Conservation (phyloP, 148 eudicot species). For the Nepenthes gracilis region DNA sequence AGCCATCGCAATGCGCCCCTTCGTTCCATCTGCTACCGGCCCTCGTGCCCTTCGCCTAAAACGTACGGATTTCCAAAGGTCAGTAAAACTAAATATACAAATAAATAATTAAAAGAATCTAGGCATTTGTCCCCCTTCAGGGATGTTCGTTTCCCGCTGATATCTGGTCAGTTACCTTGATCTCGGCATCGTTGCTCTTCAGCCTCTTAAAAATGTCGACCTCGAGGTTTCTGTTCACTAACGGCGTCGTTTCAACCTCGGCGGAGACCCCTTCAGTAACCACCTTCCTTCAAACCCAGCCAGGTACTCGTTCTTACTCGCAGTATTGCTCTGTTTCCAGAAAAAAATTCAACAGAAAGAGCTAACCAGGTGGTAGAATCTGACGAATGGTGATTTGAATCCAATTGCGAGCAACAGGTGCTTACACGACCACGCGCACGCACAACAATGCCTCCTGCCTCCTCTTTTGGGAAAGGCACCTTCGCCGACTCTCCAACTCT, state of each 20-base stretch:
- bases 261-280: conserved; percentile 41
- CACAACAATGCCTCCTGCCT: conserved; percentile 39
- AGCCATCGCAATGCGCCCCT: no score
- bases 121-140: no score
- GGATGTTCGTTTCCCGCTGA: no score
- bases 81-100: no score
- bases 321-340: not conserved
- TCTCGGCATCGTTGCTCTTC: no score
- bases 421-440: conserved; percentile 92
- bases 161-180: no score
- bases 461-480: conserved; percentile 75
- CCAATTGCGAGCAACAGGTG: conserved; percentile 34
- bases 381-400: not conserved
- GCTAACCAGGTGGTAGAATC: not conserved
- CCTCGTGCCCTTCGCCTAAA: no score
- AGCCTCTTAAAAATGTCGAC: conserved; percentile 18
- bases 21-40: no score
- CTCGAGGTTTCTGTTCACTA: conserved; percentile 32
- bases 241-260: conserved; percentile 40
- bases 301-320: conserved; percentile 37
- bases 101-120: no score
- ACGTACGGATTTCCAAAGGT: no score
- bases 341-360: no score
- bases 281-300: conserved; percentile 54
- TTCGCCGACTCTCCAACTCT: conserved; percentile 59